These are phyloP conservation scores for Phytopythium aichiense DNA, from an alignment of 352 stramenopile species.

Conservation along the genomic window DNA sequence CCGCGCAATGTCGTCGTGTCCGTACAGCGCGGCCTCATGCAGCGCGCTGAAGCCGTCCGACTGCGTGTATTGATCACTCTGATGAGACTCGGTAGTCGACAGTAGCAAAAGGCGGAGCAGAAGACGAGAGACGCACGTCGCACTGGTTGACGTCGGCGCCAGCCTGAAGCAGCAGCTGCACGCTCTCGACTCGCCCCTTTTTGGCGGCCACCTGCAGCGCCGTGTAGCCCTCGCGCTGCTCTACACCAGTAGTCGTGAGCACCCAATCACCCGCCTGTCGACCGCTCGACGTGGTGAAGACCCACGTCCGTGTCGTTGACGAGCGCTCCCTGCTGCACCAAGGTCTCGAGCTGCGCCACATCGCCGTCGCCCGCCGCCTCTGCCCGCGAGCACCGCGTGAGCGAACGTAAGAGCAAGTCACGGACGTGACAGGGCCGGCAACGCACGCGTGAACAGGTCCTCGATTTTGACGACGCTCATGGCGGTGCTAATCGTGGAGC, in stretches of 20 bases:
- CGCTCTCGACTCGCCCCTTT: constrained; percentile 43
- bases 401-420: neutral
- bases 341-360: constrained; percentile 20
- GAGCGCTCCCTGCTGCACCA: constrained; percentile 39
- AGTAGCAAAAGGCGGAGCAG: neutral
- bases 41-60: constrained; percentile 66
- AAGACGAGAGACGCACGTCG: constrained; percentile 28
- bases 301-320: constrained; percentile 58
- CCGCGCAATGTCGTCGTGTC: constrained; percentile 55
- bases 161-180: constrained; percentile 46
- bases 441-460: constrained; percentile 54
- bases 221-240: constrained; percentile 58
- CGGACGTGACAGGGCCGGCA: neutral
- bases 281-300: too few species aligned
- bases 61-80: constrained; percentile 12
- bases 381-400: constrained; percentile 6
- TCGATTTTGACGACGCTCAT: constrained; percentile 62
- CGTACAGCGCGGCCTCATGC: constrained; percentile 62
- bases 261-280: too few species aligned
- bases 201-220: constrained; percentile 55
- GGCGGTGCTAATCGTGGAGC: constrained; percentile 4
- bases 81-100: neutral
- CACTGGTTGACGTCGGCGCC: constrained; percentile 58
- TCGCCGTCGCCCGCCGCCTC: constrained; percentile 42
- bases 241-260: neutral